These are phyloP conservation scores for Sporothrix protearum DNA, from an alignment of 2,329 filamentous ascomycete species.

Conservation along the genomic window DNA sequence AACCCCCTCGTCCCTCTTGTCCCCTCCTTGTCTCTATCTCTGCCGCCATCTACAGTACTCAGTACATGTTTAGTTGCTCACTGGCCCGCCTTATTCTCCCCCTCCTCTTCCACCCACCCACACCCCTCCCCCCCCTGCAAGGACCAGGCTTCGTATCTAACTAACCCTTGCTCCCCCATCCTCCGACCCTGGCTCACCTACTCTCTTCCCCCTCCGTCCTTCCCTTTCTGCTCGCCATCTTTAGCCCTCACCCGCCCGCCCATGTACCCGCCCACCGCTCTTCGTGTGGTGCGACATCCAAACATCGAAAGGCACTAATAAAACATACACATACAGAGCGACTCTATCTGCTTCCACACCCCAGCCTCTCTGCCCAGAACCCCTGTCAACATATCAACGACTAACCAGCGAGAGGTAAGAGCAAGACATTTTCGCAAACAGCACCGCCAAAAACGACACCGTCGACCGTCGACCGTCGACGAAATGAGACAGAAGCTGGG, in stretches of 20 bases:
- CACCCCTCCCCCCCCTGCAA: conserved; percentile 25
- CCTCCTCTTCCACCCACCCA: conserved; percentile 19
- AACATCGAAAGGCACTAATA: conserved; percentile 5
- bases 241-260: neutral
- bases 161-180: conserved; percentile 22
- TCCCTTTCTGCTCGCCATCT: neutral
- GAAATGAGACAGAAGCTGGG: neutral
- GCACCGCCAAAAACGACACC: conserved; percentile 14
- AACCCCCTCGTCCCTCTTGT: conserved; percentile 18
- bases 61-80: no score
- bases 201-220: conserved; percentile 19
- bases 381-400: conserved; percentile 14
- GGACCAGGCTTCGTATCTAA: conserved; percentile 16
- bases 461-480: neutral
- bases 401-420: neutral
- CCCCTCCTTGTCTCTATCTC: conserved; percentile 15
- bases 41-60: conserved; percentile 15
- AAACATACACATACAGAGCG: conserved; percentile 4
- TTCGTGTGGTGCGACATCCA: conserved; percentile 18
- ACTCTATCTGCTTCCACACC: conserved; percentile 16
- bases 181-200: conserved; percentile 15
- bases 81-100: conserved; percentile 22
- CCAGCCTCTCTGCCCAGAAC: conserved; percentile 23
- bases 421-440: conserved; percentile 15
- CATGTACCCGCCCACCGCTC: conserved; percentile 16